Conservation (phyloP, 306 rosid genomes). For the Luffa acutangula region DNA sequence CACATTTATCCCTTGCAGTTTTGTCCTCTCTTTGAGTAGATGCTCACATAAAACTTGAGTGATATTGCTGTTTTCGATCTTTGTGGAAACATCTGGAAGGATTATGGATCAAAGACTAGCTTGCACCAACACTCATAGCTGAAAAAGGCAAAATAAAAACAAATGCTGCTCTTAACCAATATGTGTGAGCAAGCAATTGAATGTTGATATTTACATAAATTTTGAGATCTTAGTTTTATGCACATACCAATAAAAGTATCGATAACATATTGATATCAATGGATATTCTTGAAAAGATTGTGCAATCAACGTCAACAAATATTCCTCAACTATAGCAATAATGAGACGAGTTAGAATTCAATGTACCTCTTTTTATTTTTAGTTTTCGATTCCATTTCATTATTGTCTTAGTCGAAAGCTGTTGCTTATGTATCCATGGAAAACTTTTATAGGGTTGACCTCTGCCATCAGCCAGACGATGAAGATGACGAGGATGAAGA, state of each 20-base stretch:
- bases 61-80: not conserved
- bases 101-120: not conserved
- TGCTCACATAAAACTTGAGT: not conserved
- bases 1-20: not conserved
- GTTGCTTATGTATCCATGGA: conserved; percentile 13
- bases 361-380: not conserved
- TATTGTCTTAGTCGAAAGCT: conserved; percentile 5
- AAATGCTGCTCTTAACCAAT: not conserved
- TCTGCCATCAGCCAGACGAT: conserved; percentile 85
- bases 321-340: not conserved
- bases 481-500: conserved; percentile 82
- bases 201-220: not conserved
- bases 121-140: not conserved
- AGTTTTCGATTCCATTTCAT: not conserved
- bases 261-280: not conserved
- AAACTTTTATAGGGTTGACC: conserved; percentile 69
- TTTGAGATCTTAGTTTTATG: not conserved
- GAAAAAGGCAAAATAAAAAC: not conserved
- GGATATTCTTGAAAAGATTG: not conserved
- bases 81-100: not conserved
- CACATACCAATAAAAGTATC: not conserved
- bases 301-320: not conserved
- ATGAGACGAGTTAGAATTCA: not conserved
- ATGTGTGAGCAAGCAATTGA: not conserved
- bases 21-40: not conserved